These are phyloP conservation scores for Andrographis paniculata DNA, from an alignment of 305 asterid genomes.

Conservation along the genomic window DNA sequence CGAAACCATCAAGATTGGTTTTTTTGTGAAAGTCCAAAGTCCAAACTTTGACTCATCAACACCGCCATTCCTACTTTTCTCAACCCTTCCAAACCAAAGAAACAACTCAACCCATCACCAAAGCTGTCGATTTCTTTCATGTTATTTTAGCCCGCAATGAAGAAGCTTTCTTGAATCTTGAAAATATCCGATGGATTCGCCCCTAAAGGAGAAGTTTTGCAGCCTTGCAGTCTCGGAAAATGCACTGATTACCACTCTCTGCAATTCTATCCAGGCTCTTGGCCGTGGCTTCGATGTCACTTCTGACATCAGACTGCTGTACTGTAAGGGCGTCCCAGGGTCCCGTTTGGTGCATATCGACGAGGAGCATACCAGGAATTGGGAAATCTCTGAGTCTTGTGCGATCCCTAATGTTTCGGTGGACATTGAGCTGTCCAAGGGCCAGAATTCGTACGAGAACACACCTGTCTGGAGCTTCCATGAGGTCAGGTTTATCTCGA, in stretches of 20 bases:
- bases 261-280: conserved; percentile 89
- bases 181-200: conserved; percentile 30
- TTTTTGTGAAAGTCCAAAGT: conserved; percentile 41
- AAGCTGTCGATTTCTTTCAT: conserved; percentile 24
- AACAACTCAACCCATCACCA: conserved; percentile 14
- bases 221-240: conserved; percentile 28
- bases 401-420: conserved; percentile 68
- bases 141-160: neutral
- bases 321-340: conserved; percentile 91
- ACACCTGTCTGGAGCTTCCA: conserved; percentile 73
- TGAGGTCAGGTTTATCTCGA: conserved; percentile 39
- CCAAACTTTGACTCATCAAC: conserved; percentile 79
- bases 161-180: conserved; percentile 30
- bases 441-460: conserved; percentile 32
- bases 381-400: conserved; percentile 48
- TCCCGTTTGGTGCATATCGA: conserved; percentile 71
- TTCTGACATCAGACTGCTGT: conserved; percentile 86
- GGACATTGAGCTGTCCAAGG: conserved; percentile 58
- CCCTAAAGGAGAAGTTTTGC: conserved; percentile 18
- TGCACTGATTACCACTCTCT: conserved; percentile 63
- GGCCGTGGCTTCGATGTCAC: conserved; percentile 99
- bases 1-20: neutral
- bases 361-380: conserved; percentile 46
- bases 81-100: conserved; percentile 6
- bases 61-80: conserved; percentile 28